Evolutionary conservation across 768 basidiomycete genomes (phyloP).

Genomic region (Trametes punicea): DNA sequence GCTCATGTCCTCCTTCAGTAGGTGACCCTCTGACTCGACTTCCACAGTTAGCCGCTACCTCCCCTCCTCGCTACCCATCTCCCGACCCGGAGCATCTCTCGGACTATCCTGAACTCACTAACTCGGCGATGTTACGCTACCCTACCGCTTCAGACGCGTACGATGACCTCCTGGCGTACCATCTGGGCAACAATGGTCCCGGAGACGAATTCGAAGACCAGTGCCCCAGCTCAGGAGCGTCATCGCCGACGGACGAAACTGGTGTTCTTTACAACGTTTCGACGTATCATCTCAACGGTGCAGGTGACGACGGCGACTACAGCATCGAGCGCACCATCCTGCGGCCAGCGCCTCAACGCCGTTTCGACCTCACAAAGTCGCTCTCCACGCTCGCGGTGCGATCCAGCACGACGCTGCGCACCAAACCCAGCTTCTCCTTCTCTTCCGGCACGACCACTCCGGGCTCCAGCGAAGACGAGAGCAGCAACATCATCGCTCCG

Average conservation of each 20-base stretch:
- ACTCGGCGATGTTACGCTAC: neutral
- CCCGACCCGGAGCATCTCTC: neutral
- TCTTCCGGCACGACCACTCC: neutral
- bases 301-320: slow-evolving; percentile 8
- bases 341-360: neutral
- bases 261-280: neutral
- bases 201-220: neutral
- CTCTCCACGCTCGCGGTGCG: slow-evolving; percentile 3
- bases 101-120: neutral
- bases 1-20: too few relatives aligned
- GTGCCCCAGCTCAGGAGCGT: neutral
- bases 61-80: slow-evolving; percentile 1
- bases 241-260: neutral
- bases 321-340: slow-evolving; percentile 14
- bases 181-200: neutral
- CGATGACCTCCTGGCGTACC: slow-evolving; percentile 4
- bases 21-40: neutral
- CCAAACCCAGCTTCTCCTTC: neutral
- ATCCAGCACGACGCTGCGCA: slow-evolving; percentile 3
- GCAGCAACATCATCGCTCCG: neutral
- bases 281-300: slow-evolving; percentile 3
- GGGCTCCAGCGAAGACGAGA: neutral
- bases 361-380: slow-evolving; percentile 1
- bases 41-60: neutral
- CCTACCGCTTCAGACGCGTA: neutral